Evolutionary conservation across 208 protist species (phyloP).

Genomic region (Acanthamoeba healyi): DNA sequence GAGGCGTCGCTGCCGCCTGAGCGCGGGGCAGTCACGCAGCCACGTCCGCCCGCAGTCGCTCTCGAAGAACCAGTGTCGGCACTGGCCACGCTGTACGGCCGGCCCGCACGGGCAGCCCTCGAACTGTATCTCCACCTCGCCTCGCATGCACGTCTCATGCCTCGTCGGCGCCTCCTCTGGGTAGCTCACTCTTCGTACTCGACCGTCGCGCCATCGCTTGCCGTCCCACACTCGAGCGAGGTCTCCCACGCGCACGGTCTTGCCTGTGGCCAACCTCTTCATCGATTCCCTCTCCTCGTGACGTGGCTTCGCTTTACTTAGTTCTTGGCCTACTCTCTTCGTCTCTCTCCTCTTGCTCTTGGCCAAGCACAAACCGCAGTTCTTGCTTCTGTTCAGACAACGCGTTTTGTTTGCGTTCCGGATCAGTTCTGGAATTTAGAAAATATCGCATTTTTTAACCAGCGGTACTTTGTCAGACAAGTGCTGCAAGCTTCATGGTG

Average conservation of each 20-base stretch:
- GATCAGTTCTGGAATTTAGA: too few relatives aligned
- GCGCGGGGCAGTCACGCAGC: conserved; percentile 9
- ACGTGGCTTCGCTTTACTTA: too few relatives aligned
- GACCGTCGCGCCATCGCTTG: not conserved
- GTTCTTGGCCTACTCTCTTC: too few relatives aligned
- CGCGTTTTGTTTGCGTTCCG: not conserved
- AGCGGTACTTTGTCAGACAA: too few relatives aligned
- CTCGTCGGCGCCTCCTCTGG: not conserved
- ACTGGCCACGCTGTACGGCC: not conserved
- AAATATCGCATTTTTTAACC: too few relatives aligned
- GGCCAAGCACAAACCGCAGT: too few relatives aligned
- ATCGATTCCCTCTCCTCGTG: not conserved
- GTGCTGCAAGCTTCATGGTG: too few relatives aligned
- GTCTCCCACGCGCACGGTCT: not conserved
- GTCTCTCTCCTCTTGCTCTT: not conserved
- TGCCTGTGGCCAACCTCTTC: not conserved
- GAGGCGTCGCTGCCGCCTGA: not conserved
- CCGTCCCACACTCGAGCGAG: conserved; percentile 30
- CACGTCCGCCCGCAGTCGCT: not conserved
- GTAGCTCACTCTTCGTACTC: not conserved
- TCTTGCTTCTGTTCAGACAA: too few relatives aligned
- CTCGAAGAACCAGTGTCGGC: not conserved
- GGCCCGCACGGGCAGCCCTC: not conserved
- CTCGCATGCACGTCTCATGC: too few relatives aligned
- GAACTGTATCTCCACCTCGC: not conserved